Evolutionary conservation across 805 yeast genomes (phyloP).

Genomic region (Zygosaccharomyces bisporus): DNA sequence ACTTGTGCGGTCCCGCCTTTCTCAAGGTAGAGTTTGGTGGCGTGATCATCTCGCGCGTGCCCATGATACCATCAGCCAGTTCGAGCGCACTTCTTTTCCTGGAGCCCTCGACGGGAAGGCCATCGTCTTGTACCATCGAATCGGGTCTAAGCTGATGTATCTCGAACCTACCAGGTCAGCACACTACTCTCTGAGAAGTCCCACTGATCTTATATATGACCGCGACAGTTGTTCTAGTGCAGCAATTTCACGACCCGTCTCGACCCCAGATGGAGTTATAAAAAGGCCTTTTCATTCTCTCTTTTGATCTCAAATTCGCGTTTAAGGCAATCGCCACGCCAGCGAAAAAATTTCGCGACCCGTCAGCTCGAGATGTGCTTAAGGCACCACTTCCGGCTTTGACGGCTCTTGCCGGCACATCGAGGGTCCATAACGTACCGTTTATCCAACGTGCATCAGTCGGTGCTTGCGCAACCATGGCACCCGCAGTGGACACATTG

Average conservation of each 20-base stretch:
- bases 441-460: conserved; percentile 35
- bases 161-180: neutral
- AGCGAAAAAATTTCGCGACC: conserved; percentile 8
- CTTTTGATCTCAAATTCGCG: conserved; percentile 3
- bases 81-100: conserved; percentile 15
- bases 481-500: conserved; percentile 84
- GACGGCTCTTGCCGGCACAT: conserved; percentile 3
- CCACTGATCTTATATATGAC: neutral
- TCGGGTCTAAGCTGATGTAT: neutral
- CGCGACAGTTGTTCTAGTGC: neutral
- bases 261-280: neutral
- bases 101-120: neutral
- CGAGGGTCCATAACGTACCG: neutral
- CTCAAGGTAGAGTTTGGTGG: conserved; percentile 33
- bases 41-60: conserved; percentile 21
- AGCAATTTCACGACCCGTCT: neutral
- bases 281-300: neutral
- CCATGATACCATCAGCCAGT: neutral
- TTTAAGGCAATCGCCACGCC: conserved; percentile 6
- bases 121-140: conserved; percentile 5
- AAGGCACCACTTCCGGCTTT: neutral
- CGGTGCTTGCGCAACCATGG: conserved; percentile 75
- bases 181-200: neutral
- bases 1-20: conserved; percentile 4
- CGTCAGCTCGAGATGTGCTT: neutral